Percentiles rank a stretch among this genome's conserved stretches.
These are phyloP conservation scores for Neurospora sp. DNA, from an alignment of 495 filamentous ascomycete species.

Conservation along the genomic window DNA sequence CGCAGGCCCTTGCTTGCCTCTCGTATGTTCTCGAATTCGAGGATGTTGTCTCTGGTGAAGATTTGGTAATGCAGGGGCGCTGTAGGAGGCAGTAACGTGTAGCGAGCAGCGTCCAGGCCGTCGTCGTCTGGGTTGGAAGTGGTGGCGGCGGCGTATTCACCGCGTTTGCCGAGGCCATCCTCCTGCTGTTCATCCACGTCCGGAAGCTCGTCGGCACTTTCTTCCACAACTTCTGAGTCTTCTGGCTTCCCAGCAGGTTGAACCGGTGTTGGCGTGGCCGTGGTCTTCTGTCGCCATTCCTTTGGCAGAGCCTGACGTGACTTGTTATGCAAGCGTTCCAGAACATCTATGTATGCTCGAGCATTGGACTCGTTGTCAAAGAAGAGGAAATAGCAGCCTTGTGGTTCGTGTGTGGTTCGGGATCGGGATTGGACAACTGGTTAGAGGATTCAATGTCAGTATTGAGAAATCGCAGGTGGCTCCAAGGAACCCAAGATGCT, in stretches of 20 bases:
- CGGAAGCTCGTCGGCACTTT: background rate
- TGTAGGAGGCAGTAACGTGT: background rate
- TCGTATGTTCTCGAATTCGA: background rate
- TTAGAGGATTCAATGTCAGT: background rate
- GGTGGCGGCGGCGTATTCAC: background rate
- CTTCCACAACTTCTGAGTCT: background rate
- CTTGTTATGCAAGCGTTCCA: slow-evolving; percentile 34
- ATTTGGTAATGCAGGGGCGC: background rate
- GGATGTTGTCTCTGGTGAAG: background rate
- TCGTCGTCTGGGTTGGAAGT: background rate
- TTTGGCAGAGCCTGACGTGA: slow-evolving; percentile 23
- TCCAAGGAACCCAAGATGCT: background rate
- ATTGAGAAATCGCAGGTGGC: background rate
- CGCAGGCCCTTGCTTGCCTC: background rate
- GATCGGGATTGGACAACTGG: slow-evolving; percentile 43
- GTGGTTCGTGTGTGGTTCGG: slow-evolving; percentile 39
- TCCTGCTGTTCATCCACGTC: background rate
- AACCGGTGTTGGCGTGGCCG: background rate
- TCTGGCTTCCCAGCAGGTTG: background rate
- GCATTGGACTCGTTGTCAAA: slow-evolving; percentile 49
- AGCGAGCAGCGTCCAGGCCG: background rate
- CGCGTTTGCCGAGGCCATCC: background rate
- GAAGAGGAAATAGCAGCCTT: slow-evolving; percentile 50
- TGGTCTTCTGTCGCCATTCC: background rate
- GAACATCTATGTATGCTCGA: slow-evolving; percentile 40